Evolutionary conservation across 2,329 filamentous ascomycete species (phyloP), one percentile per base, ranked within the genome.

Genomic region (Dactylellina parvicollis): DNA sequence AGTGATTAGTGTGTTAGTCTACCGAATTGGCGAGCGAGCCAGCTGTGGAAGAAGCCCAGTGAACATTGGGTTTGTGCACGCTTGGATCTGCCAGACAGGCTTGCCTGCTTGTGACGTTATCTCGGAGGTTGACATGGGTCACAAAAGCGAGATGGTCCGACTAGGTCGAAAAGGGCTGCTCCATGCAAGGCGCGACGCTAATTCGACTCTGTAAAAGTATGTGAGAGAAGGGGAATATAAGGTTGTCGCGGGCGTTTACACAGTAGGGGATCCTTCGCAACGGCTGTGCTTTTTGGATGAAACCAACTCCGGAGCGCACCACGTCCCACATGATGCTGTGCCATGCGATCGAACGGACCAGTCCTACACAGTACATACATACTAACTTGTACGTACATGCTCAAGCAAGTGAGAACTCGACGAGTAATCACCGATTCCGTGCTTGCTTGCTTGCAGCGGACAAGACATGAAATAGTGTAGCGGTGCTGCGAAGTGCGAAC

Each of bases 81-180:
- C 32, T 18, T 38, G 20, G 18, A 20, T 16, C 50, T 30, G 18
- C 3, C n/a, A 24, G 18, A 1, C 20, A 42, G 10, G n/a, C 14
- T 30, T 16, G 57, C n/a, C 20, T 40, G n/a, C 42, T 7, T 14
- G 60, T 67, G 62, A 57, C 62, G 62, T 50, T 67, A 57, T 57
- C 24, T 46, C 54, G 36, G 34, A 52, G 26, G 16, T 16, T 4
- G 22, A 50, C 46, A 50, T 24, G 46, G 22, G 30, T 9, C 16
- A n/a, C 34, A 38, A 38, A 18, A n/a, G 18, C 47, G 34, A 4
- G 22, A 38, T 26, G 16, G n/a, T 16, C 9, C 12, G 34, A 22
- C 57, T 61, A 61, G 57, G 26, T 38, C 44, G 12, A 40, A 61
- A 61, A n/a, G 57, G 57, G 57, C 57, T 50, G 30, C 38, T 61